phyloP scores from a whole-genome alignment of 176 grass and related monocot species.

The Musa troglodytarum region DNA sequence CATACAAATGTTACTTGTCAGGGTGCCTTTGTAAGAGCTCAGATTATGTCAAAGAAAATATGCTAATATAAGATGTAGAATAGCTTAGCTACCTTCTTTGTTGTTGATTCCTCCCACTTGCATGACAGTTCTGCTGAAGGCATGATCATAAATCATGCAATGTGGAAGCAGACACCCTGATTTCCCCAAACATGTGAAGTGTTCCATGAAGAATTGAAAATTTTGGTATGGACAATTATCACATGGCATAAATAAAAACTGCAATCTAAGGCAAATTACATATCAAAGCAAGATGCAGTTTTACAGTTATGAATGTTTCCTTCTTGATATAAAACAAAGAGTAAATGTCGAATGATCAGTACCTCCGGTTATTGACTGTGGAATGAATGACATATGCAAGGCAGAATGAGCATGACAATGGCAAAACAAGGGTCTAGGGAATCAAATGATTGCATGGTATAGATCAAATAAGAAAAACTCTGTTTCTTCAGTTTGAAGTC shows the following conservation, averaged over 20 bases:
- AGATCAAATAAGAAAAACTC: background rate
- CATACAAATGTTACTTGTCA: background rate
- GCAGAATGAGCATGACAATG: background rate
- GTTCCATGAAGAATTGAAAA: background rate
- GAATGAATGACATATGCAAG: background rate
- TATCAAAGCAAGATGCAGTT: no score
- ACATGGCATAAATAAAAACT: no score
- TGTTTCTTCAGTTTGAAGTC: background rate
- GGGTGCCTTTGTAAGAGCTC: background rate
- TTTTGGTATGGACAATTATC: background rate
- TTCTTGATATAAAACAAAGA: no score
- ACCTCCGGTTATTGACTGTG: no score
- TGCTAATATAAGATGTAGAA: background rate
- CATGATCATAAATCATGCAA: background rate
- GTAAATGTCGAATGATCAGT: no score
- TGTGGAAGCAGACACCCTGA: background rate
- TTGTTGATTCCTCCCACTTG: background rate
- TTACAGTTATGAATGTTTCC: no score
- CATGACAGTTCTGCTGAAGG: background rate
- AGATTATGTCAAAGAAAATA: background rate
- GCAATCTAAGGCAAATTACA: no score
- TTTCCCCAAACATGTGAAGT: background rate
- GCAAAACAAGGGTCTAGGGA: background rate
- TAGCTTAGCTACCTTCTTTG: background rate
- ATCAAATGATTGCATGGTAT: background rate